Evolutionary conservation across 129 eudicot genomes (phyloP).

Genomic region (Flaveria robusta): DNA sequence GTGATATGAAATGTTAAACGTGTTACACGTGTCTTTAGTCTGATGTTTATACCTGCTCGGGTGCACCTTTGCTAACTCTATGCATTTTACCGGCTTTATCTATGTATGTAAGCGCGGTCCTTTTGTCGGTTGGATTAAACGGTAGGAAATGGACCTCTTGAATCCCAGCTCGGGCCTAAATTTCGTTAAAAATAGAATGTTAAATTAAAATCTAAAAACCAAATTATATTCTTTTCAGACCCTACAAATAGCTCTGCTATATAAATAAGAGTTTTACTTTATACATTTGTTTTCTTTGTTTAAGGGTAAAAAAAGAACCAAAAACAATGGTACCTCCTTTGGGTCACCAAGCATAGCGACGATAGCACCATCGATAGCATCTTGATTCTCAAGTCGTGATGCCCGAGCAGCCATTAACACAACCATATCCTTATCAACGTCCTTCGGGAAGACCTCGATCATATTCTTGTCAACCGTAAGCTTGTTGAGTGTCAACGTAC

Average conservation of each 20-base stretch:
- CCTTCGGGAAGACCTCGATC: conserved; percentile 76
- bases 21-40: neutral
- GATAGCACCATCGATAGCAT: conserved; percentile 84
- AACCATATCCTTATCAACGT: conserved; percentile 63
- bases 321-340: conserved; percentile 53
- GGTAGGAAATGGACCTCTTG: conserved; percentile 88
- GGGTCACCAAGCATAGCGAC: conserved; percentile 84
- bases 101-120: conserved; percentile 80
- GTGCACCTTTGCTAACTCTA: conserved; percentile 98
- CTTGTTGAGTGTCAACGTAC: conserved; percentile 81
- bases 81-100: conserved; percentile 78
- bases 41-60: conserved; percentile 64
- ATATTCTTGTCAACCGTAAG: conserved; percentile 75
- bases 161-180: conserved; percentile 86
- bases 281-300: neutral
- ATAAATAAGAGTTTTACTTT: too few relatives aligned
- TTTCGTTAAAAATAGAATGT: neutral
- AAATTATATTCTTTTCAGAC: neutral
- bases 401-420: conserved; percentile 90
- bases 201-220: neutral
- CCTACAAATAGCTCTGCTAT: too few relatives aligned
- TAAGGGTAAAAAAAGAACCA: neutral
- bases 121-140: conserved; percentile 88
- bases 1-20: neutral
- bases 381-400: conserved; percentile 81